phyloP scores from a whole-genome alignment of 2,329 filamentous ascomycete genomes.

The Davidsoniella neocaledoniae region DNA sequence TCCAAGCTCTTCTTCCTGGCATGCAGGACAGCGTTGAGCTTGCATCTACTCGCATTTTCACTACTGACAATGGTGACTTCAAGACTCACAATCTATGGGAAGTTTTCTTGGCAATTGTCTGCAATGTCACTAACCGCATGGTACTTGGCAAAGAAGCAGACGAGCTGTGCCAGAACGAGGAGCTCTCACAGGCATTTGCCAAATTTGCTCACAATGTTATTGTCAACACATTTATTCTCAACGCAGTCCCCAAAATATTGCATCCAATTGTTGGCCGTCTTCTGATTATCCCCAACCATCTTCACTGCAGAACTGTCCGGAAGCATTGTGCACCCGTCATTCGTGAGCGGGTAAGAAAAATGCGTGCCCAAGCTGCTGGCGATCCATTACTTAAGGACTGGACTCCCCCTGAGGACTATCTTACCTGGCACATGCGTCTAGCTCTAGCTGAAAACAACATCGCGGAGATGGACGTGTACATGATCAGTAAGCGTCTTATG shows the following conservation, averaged over 20 bases:
- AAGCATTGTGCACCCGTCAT: too few relatives aligned
- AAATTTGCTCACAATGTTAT: constrained; percentile 34
- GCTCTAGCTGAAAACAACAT: constrained; percentile 27
- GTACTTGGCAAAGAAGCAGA: constrained; percentile 24
- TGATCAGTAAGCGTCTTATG: constrained; percentile 34
- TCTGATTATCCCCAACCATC: constrained; percentile 27
- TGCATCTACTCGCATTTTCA: constrained; percentile 22
- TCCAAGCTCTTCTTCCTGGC: constrained; percentile 23
- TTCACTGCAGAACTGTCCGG: constrained; percentile 24
- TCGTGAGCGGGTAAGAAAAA: constrained; percentile 17
- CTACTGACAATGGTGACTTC: constrained; percentile 22
- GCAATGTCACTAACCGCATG: constrained; percentile 27
- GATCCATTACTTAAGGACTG: constrained; percentile 26
- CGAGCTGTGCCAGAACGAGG: constrained; percentile 20
- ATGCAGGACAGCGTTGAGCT: constrained; percentile 25
- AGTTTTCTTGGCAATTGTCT: constrained; percentile 25
- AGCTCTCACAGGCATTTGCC: constrained; percentile 21
- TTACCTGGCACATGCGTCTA: constrained; percentile 39
- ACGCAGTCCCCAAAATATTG: constrained; percentile 28
- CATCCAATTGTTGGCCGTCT: constrained; percentile 33
- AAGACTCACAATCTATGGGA: constrained; percentile 28
- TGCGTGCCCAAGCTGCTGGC: constrained; percentile 24
- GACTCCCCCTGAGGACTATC: constrained; percentile 35
- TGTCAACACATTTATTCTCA: constrained; percentile 27
- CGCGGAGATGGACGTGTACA: constrained; percentile 28